A percentile compares a stretch with the other conserved stretches of the same genome.
phyloP scores from a whole-genome alignment of 352 stramenopile genomes.

The Phytopythium boreale region DNA sequence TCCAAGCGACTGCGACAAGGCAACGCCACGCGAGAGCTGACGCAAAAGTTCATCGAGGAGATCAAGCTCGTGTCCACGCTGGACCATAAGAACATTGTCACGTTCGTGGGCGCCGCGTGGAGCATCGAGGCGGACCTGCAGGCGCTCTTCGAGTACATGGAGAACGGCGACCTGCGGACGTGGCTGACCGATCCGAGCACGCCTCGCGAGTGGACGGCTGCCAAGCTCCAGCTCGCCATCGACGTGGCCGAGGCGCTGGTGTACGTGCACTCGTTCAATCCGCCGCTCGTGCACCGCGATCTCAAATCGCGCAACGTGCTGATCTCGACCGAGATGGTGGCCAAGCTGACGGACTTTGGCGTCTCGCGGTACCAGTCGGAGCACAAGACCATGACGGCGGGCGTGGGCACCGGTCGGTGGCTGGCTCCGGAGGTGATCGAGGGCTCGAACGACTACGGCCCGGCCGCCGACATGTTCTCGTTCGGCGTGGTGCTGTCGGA shows the following conservation, averaged over 20 bases:
- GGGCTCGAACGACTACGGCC: constrained; percentile 16
- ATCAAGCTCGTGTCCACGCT: constrained; percentile 40
- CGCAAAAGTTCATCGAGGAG: constrained; percentile 17
- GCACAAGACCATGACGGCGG: constrained; percentile 23
- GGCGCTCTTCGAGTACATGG: constrained; percentile 58
- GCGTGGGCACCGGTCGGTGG: constrained; percentile 26
- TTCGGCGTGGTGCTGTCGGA: constrained; percentile 35
- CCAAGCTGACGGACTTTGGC: constrained; percentile 43
- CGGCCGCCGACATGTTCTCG: constrained; percentile 29
- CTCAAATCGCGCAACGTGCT: constrained; percentile 19
- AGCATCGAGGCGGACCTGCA: constrained; percentile 39
- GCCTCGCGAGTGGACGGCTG: constrained; percentile 20
- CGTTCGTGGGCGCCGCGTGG: constrained; percentile 44
- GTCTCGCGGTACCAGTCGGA: constrained; percentile 14
- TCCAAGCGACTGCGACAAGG: constrained; percentile 22
- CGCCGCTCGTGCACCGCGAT: constrained; percentile 23
- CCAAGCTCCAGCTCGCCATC: constrained; percentile 22
- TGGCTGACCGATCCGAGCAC: constrained; percentile 21
- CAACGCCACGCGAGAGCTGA: constrained; percentile 9
- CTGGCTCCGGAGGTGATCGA: constrained; percentile 19
- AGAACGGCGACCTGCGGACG: constrained; percentile 38
- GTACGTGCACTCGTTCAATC: constrained; percentile 52
- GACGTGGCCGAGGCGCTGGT: constrained; percentile 49
- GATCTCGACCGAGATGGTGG: constrained; percentile 16
- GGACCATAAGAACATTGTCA: constrained; percentile 37